Base-by-base conservation (phyloP, 345 rosid species). In the Salix arbutifolia region DNA sequence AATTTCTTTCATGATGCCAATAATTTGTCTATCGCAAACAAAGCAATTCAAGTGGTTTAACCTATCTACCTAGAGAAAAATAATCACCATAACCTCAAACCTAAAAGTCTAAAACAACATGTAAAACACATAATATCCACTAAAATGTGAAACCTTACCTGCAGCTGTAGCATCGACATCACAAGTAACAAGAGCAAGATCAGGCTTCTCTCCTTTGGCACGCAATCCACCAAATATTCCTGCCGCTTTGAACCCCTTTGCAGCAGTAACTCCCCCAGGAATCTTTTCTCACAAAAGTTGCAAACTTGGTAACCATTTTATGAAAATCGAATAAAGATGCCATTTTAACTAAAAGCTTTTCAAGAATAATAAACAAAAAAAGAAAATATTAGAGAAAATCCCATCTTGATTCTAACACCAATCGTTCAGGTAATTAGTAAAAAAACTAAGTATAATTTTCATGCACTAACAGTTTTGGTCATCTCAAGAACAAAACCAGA, bases 191-290 rank as follows among this genome's bases (percentile, higher is more conserved):
- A 94, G 94, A 1, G 97, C 97, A 12, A 92, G 95, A 87, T 94
- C 97, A 10, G 98, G 98, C 82, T 91, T 93, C 77, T 86, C 90
- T 80, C 95, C 94, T 81, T 87, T 79, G 75, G 97, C 98, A 60
- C 95, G 90, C 82, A 96, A 84, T 10, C 98, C 95, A 33, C 90
- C 97, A 87, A 86, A 92, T 67, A 92, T 86, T 28, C 97, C 97
- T 18, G 92, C 88, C 65, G 99, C 97, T 76, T 86, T 88, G 75
- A 96, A 93, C 60, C 98, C 99, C 82, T 86, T 90, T 0, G 99
- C 92, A 61, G 99, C 98, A 25, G 97, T 91, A 76, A 96, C 97
- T 71, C 98, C 97, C 46, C 98, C 98, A 1, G 95, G 87, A 82
- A 92, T 84, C 98, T 96, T 75, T 35, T 79, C 28, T 30, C 50